phyloP scores from a whole-genome alignment of 2,329 filamentous ascomycete genomes.

The Colletotrichum tropicicola region DNA sequence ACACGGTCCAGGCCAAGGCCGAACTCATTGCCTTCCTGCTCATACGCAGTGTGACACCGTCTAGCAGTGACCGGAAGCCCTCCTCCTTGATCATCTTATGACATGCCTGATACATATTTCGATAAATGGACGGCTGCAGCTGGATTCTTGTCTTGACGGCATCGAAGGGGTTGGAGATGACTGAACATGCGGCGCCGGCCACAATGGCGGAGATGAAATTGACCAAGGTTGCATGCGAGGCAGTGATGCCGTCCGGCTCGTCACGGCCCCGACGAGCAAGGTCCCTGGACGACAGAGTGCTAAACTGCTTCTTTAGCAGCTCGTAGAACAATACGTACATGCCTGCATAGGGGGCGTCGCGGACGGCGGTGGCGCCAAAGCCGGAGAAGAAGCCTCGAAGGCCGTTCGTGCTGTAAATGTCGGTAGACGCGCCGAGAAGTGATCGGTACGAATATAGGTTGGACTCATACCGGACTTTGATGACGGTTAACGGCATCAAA shows the following conservation, averaged over 20 bases:
- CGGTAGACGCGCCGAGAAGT: conserved; percentile 74
- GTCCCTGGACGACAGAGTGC: conserved; percentile 29
- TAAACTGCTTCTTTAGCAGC: conserved; percentile 74
- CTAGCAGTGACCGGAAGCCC: conserved; percentile 81
- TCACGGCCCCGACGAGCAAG: not conserved
- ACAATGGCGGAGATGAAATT: conserved; percentile 87
- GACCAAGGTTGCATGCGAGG: conserved; percentile 36
- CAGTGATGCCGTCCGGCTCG: not conserved
- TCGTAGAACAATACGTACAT: conserved; percentile 96
- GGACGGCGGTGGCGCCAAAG: conserved; percentile 90
- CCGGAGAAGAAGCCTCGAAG: conserved; percentile 89
- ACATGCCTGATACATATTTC: conserved; percentile 82
- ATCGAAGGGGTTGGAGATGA: conserved; percentile 95
- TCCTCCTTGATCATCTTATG: conserved; percentile 84
- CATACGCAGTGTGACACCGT: conserved; percentile 87
- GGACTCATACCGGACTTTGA: conserved; percentile 96
- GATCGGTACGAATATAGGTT: conserved; percentile 86
- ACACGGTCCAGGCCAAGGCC: conserved; percentile 96
- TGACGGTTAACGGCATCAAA: conserved; percentile 94
- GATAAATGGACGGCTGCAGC: conserved; percentile 83
- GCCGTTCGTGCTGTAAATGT: conserved; percentile 80
- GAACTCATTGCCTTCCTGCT: conserved; percentile 91
- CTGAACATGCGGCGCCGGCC: conserved; percentile 84
- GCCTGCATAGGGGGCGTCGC: conserved; percentile 96
- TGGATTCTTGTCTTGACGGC: conserved; percentile 96